Base-by-base conservation (phyloP, 169 alveolate genomes). In the Plasmodium malariae region DNA sequence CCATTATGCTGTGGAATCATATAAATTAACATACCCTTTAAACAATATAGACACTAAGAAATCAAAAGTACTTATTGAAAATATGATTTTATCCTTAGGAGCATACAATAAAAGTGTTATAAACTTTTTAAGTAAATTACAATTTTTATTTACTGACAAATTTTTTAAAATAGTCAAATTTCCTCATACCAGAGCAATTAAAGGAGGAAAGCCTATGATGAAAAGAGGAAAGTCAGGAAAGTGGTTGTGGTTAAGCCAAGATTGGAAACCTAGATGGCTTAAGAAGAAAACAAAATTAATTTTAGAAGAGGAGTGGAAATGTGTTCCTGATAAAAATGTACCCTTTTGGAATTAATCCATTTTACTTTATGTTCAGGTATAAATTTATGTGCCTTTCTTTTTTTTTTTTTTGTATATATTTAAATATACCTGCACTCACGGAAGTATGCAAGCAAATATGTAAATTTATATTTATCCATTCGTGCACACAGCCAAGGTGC, bases 191-290 rank as follows among this genome's bases (percentile, higher is more conserved):
- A 28, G 92, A 11, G 87, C 92, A 62, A 37, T 86, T 21, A 86
- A 71, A 59, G 92, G 92, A 3, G 92, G 92, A 55, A 40, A 74
- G 12, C 92, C 92, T 55, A 86, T 86, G 74, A 86, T 86, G 87
- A 86, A 86, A 55, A 86, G 92, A 63, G 92, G 92, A 11, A 86
- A 86, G 17, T 86, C 92, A 36, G 92, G 92, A 24, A 86, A 86
- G 51, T 86, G 92, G 92, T 37, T 68, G 24, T 86, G 92, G 92
- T 49, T 86, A 86, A 86, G 92, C 45, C 92, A 54, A 36, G 92
- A 86, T 70, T 86, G 92, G 92, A 86, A 86, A 70, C 92, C 92
- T 21, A 70, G 87, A 63, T 86, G 92, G 92, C 11, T 86, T 32
- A 68, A 70, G 45, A 86, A 70, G 34, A 86, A 86, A 63, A 30